Percentiles rank a stretch among this genome's conserved stretches.
These are phyloP conservation scores for Vickermania ingenoplastis DNA, from an alignment of 208 protist species.

Conservation along the genomic window DNA sequence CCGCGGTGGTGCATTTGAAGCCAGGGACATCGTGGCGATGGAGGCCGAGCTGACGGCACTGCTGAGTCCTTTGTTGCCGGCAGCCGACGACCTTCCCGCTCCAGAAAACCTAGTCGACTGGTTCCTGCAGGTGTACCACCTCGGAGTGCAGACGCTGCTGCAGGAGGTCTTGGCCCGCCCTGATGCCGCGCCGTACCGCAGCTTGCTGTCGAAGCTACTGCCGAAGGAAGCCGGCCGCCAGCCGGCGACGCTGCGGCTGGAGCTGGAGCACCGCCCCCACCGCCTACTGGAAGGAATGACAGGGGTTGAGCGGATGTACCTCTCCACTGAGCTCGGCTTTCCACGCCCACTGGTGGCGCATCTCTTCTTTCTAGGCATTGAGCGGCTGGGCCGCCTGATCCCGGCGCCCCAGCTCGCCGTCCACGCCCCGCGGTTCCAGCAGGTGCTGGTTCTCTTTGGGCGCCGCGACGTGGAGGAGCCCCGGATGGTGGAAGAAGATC, in stretches of 20 bases:
- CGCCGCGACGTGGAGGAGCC: not conserved
- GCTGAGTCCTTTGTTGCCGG: not conserved
- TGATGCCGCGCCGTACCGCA: not conserved
- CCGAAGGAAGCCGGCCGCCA: slow-evolving; percentile 4
- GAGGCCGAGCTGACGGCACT: not conserved
- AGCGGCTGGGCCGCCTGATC: not conserved
- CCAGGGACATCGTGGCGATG: not conserved
- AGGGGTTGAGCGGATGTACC: slow-evolving; percentile 44
- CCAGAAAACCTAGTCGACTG: not conserved
- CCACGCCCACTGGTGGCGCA: slow-evolving; percentile 44
- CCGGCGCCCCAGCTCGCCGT: not conserved
- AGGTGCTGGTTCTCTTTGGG: not conserved
- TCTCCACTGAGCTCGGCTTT: slow-evolving; percentile 62
- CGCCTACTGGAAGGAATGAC: slow-evolving; percentile 30
- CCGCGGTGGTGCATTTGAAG: not conserved
- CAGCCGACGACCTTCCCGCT: not conserved
- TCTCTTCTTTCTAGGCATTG: slow-evolving; percentile 10
- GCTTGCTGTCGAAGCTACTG: not conserved
- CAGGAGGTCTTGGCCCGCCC: not conserved
- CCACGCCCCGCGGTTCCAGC: not conserved
- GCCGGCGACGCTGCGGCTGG: slow-evolving; percentile 20
- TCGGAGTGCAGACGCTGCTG: not conserved
- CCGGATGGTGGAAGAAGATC: no score
- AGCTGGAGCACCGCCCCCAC: slow-evolving; percentile 28
- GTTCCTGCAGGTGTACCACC: not conserved